phyloP scores from a whole-genome alignment of 495 filamentous ascomycete genomes.

The Halenospora varia region DNA sequence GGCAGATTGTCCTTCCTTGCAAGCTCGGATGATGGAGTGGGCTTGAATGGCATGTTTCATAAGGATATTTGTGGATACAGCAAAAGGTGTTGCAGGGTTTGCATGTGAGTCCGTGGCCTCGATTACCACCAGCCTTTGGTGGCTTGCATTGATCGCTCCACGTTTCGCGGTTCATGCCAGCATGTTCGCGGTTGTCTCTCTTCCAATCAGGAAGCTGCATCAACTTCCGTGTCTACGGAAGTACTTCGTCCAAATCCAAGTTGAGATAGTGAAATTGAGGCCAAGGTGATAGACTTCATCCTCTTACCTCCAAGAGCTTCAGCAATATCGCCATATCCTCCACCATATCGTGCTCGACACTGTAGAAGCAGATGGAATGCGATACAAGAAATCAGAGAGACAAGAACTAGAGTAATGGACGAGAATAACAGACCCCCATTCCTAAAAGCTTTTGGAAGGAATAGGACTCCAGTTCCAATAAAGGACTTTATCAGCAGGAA shows the following conservation, averaged over 20 bases:
- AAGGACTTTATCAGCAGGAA: constrained; percentile 61
- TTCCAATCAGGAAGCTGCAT: too few relatives aligned
- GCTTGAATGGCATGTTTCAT: too few relatives aligned
- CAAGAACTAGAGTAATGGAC: constrained; percentile 49
- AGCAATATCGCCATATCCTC: constrained; percentile 62
- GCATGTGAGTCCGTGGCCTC: too few relatives aligned
- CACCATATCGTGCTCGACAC: constrained; percentile 46
- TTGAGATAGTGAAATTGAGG: constrained; percentile 60
- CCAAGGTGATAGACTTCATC: constrained; percentile 50
- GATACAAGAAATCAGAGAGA: constrained; percentile 52
- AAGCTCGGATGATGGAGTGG: too few relatives aligned
- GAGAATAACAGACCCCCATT: constrained; percentile 68
- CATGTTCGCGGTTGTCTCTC: too few relatives aligned
- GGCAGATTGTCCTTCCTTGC: too few relatives aligned
- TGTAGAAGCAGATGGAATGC: constrained; percentile 61
- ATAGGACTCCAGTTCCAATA: constrained; percentile 65
- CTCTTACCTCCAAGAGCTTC: constrained; percentile 45
- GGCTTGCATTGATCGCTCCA: too few relatives aligned
- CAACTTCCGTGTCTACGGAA: too few relatives aligned
- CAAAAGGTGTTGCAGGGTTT: too few relatives aligned
- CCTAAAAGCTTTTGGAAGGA: constrained; percentile 62
- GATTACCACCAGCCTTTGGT: too few relatives aligned
- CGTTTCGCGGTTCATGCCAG: too few relatives aligned
- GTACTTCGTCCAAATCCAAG: constrained; percentile 66
- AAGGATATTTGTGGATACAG: too few relatives aligned